Conservation (phyloP, 192 early-diverging fungal genomes). For the Backusella westeae region DNA sequence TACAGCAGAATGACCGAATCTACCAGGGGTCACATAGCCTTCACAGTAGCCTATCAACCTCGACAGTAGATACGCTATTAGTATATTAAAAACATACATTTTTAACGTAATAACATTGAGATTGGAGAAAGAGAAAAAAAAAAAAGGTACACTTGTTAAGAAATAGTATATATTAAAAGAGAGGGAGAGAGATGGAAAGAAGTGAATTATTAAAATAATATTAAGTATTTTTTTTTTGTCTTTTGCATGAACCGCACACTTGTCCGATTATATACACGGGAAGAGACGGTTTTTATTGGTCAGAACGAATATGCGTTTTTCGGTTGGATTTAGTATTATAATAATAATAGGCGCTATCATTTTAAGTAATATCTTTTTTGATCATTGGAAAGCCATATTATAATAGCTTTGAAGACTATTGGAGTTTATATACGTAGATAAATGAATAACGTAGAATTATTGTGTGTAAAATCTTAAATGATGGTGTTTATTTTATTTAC, state of each 20-base stretch:
- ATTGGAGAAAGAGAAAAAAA: neutral
- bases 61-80: neutral
- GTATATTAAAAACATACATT: slow-evolving; percentile 5
- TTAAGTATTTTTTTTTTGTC: neutral
- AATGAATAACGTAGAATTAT: no score
- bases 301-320: neutral
- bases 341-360: no score
- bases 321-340: neutral
- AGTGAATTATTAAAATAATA: neutral
- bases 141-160: neutral
- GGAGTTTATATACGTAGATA: no score
- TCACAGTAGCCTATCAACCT: neutral
- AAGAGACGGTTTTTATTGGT: neutral
- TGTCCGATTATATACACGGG: neutral
- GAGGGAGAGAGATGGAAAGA: neutral
- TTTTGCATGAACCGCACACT: slow-evolving; percentile 1
- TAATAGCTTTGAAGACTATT: no score
- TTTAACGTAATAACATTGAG: neutral
- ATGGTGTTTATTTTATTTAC: neutral
- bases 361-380: no score
- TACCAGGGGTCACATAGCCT: slow-evolving; percentile 17
- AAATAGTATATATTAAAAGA: neutral
- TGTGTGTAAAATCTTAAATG: no score
- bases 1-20: slow-evolving; percentile 27
- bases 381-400: no score